Conservation (phyloP, 2,329 filamentous ascomycete genomes). For the Cladosporium sp. region DNA sequence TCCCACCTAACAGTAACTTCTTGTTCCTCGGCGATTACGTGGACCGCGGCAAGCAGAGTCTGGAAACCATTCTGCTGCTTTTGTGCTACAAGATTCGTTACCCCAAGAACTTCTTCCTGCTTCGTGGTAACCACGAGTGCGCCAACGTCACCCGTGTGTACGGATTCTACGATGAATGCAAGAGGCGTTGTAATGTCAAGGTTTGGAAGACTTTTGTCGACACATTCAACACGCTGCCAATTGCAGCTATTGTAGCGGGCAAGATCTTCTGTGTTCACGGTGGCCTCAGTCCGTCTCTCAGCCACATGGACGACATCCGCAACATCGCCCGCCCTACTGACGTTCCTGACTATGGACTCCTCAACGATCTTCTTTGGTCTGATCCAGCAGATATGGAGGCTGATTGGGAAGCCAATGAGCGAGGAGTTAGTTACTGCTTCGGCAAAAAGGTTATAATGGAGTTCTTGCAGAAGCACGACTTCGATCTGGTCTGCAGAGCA, state of each 20-base stretch:
- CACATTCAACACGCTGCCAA: constrained; percentile 92
- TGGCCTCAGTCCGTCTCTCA: constrained; percentile 84
- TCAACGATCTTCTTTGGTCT: constrained; percentile 96
- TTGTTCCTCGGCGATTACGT: constrained; percentile 96
- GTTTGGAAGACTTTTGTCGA: constrained; percentile 98
- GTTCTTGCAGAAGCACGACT: constrained; percentile 91
- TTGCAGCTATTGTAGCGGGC: constrained; percentile 92
- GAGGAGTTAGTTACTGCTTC: constrained; percentile 97
- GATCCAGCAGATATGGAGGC: constrained; percentile 94
- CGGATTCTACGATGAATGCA: constrained; percentile 98
- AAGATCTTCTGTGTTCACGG: constrained; percentile 99
- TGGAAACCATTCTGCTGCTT: constrained; percentile 90
- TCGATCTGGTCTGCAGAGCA: constrained; percentile 93
- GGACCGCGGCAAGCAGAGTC: constrained; percentile 90
- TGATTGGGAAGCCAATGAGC: constrained; percentile 96
- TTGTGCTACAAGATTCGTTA: constrained; percentile 97
- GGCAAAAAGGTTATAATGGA: constrained; percentile 98
- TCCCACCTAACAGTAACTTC: constrained; percentile 88
- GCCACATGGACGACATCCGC: constrained; percentile 97
- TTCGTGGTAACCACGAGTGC: constrained; percentile 94
- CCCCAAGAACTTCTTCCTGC: constrained; percentile 94
- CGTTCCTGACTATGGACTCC: constrained; percentile 90
- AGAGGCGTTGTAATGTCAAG: constrained; percentile 92
- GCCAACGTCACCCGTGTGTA: constrained; percentile 95
- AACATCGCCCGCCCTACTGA: constrained; percentile 95